Evolutionary conservation across 1,284 basidiomycete genomes (phyloP), one percentile per base, ranked within the genome.

Genomic region (Mycena citricolor): DNA sequence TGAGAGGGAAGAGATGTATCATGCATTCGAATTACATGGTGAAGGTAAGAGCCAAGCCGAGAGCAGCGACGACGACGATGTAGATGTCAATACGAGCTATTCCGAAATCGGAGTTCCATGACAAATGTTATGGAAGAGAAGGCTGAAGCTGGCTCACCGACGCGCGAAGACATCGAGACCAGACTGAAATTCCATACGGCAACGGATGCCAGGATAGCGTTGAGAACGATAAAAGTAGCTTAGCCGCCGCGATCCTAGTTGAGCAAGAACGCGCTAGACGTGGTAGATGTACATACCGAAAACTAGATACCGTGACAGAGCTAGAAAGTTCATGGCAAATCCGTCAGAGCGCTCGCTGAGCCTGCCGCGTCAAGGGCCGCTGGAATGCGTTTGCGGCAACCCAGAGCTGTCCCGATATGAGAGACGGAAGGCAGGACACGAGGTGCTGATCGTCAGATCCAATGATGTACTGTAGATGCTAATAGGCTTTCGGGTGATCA

Each of bases 141-240:
- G n/a, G 30, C 23, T 21, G 40, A 26, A 32, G 21, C 40, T 32
- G 41, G 32, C 31, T 17, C 17, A 42, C 36, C 24, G 22, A 44
- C 34, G 19, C 39, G 65, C 73, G 41, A 50, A 74, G 74, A 57
- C 45, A 64, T 54, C 55, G 42, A 59, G 51, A 70, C 61, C 54
- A 84, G 65, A 54, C 73, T 74, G 25, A 79, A 58, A 63, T 86
- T 86, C 84, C 84, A 87, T 23, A 80, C 80, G 44, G 81, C 78
- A 23, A 81, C 70, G 54, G 78, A 82, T 53, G 78, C 76, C 49
- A 79, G 71, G 54, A 85, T 69, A 36, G 83, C 79, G 67, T 76
- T 83, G 63, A 75, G 84, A 51, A 79, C 59, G 53, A 81, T 71
- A 60, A 85, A 79, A 42, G 80, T 52, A 55, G 66, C 86, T 88